Evolutionary conservation across 75 land plant species (phyloP).

Genomic region (Pinus albicaulis): DNA sequence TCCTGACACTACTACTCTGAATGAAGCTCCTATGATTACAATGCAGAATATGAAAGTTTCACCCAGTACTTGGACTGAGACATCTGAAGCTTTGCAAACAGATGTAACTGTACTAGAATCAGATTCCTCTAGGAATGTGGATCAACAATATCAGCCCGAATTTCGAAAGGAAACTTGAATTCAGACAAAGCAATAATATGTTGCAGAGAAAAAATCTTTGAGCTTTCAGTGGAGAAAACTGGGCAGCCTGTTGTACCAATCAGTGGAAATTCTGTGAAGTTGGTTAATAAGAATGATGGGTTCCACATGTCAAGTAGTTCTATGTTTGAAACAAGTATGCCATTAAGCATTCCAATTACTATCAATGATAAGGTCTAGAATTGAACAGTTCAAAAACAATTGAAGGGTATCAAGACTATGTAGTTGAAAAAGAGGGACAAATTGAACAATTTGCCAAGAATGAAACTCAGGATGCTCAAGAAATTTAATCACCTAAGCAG

Average conservation of each 20-base stretch:
- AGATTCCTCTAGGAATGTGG: neutral
- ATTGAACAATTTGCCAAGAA: too few species aligned
- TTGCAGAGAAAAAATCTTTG: neutral
- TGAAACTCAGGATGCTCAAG: too few species aligned
- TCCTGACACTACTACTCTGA: neutral
- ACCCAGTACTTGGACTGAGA: neutral
- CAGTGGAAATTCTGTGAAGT: neutral
- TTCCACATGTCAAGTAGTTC: neutral
- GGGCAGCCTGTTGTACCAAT: neutral
- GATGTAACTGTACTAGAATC: neutral
- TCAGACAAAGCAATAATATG: conserved; percentile 3
- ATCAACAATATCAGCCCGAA: neutral
- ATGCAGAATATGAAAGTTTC: neutral
- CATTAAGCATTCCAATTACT: neutral
- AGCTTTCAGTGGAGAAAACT: neutral
- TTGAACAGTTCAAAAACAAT: too few species aligned
- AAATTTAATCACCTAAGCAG: too few species aligned
- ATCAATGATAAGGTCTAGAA: too few species aligned
- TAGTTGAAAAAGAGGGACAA: too few species aligned
- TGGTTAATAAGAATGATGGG: neutral
- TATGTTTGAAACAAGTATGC: neutral
- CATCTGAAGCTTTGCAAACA: neutral
- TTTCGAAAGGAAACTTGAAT: neutral
- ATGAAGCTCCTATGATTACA: neutral
- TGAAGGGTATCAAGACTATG: too few species aligned